Evolutionary conservation across 1,284 basidiomycete genomes (phyloP).

Genomic region (Ceratorhiza oryzae-sativae): DNA sequence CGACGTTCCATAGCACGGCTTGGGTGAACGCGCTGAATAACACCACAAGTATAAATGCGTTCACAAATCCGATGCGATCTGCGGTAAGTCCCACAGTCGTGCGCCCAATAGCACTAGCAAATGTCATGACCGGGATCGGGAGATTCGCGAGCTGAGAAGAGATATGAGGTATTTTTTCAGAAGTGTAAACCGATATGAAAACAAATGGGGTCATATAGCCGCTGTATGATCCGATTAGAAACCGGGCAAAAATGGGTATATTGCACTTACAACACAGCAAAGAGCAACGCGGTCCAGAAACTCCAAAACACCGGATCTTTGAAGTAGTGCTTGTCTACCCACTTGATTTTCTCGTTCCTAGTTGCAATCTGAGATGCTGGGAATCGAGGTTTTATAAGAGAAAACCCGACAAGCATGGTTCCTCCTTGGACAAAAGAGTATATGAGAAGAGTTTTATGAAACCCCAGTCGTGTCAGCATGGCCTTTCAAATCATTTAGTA

Average conservation of each 20-base stretch:
- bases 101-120: constrained; percentile 43
- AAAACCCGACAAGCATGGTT: constrained; percentile 37
- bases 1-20: constrained; percentile 46
- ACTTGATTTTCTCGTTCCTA: constrained; percentile 42
- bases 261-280: constrained; percentile 26
- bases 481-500: neutral
- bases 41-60: constrained; percentile 45
- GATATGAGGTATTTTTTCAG: constrained; percentile 40
- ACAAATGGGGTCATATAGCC: constrained; percentile 41
- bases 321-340: constrained; percentile 36
- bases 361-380: neutral
- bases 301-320: constrained; percentile 37
- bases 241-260: neutral
- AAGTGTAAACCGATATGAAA: constrained; percentile 45
- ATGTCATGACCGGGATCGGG: constrained; percentile 43
- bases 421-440: constrained; percentile 43
- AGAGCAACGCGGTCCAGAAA: constrained; percentile 15
- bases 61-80: constrained; percentile 44
- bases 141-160: constrained; percentile 41
- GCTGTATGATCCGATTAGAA: neutral
- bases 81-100: constrained; percentile 43
- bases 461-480: constrained; percentile 43
- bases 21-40: constrained; percentile 44
- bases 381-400: constrained; percentile 42
- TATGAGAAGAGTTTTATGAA: constrained; percentile 44